A percentile compares a stretch with the other conserved stretches of the same genome.
phyloP scores from a whole-genome alignment of 352 stramenopile genomes.

The Phytophthora ramorum region DNA sequence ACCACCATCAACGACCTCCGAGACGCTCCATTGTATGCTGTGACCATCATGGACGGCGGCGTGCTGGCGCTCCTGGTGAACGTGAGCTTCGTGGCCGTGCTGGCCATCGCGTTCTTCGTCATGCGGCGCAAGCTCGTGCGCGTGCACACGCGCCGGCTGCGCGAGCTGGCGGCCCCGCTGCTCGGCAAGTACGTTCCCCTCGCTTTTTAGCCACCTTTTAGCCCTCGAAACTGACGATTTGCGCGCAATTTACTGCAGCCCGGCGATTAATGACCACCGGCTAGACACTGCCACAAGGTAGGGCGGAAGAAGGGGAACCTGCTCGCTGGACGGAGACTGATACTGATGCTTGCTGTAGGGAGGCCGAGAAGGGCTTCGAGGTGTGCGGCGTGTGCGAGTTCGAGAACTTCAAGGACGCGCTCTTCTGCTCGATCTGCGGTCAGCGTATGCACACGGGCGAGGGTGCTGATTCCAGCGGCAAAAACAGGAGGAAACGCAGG shows the following conservation, averaged over 20 bases:
- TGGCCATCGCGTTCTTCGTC: constrained; percentile 60
- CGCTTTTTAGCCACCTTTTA: not conserved
- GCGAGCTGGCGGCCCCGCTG: constrained; percentile 60
- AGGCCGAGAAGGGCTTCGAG: constrained; percentile 58
- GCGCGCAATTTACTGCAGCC: constrained; percentile 11
- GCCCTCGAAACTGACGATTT: constrained; percentile 7
- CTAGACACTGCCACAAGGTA: constrained; percentile 49
- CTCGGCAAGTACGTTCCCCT: constrained; percentile 53
- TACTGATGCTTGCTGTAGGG: constrained; percentile 1
- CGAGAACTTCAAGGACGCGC: constrained; percentile 64
- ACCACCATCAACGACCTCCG: constrained; percentile 6
- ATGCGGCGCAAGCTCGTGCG: constrained; percentile 55
- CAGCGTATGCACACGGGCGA: constrained; percentile 34
- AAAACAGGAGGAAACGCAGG: constrained; percentile 20
- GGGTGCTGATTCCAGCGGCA: constrained; percentile 1
- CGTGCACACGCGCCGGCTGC: constrained; percentile 45
- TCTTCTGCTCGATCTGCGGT: constrained; percentile 58
- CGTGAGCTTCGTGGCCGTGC: constrained; percentile 46
- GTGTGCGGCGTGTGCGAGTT: constrained; percentile 57
- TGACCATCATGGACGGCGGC: constrained; percentile 46
- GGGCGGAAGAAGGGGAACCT: not conserved
- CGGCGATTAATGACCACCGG: constrained; percentile 42
- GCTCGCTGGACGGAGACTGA: not conserved
- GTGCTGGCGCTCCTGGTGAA: constrained; percentile 48
- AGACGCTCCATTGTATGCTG: constrained; percentile 14